Base-by-base conservation (phyloP, 1,284 basidiomycete species). In the Ceratobasidium sp. region DNA sequence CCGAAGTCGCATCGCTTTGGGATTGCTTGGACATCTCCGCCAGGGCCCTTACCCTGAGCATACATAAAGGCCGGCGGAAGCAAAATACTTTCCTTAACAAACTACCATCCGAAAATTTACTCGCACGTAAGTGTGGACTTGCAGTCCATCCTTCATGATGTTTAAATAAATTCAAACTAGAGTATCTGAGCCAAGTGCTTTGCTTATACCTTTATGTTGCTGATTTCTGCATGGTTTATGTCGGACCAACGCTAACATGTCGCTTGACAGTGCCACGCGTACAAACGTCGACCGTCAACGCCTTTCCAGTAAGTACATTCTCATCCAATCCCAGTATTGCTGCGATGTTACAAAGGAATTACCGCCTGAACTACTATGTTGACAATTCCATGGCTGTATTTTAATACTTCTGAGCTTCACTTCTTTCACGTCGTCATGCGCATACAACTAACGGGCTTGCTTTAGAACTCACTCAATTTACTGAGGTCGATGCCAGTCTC, bases 401-500 rank as follows among this genome's bases (percentile, higher is more conserved):
- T 58, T 72, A 70, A 54, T 72, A 58, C 29, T 54, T 65, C 62
- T 65, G 62, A 65, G 62, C 62, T 65, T 27, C 31, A 5, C 17
- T 22, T 34, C 27, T 27, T 40, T 27, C 20, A 6, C 29, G 8
- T 31, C 17, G 34, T 60, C n/a, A n/a, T 17, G 7, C n/a, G 15
- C 43, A 35, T 47, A 68, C 55, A 67, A 60, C 69, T 72, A 55
- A 69, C 57, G 52, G 22, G 40, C 4, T 40, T 50, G 15, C 25
- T 29, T 10, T 45, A 58, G 40, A n/a, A 4, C 45, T 31, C 5
- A 13, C 35, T 15, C 10, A 4, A 47, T 31, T 45, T 10, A n/a
- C n/a, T n/a, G n/a, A n/a, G 6, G 22, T 22, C 35, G 27, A 34
- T 65, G 43, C 70, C 68, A 55, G 67, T 79, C 80, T 80, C 82